These are phyloP conservation scores for Arthrinium phaeospermum DNA, from an alignment of 2,329 filamentous ascomycete species.

Conservation along the genomic window DNA sequence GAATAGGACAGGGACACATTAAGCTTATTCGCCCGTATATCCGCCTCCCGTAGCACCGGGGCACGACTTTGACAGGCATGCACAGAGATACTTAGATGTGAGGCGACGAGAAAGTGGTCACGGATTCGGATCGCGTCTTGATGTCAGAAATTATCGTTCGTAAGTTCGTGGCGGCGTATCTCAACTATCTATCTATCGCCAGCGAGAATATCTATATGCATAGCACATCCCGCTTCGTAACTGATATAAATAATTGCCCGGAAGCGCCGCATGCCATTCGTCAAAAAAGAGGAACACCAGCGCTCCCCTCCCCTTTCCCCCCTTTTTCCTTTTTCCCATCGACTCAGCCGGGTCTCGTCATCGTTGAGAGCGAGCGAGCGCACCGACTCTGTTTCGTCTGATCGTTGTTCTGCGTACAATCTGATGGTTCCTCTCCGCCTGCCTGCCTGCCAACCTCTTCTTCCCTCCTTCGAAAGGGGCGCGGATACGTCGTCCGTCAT, in stretches of 20 bases:
- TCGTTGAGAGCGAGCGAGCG: not conserved
- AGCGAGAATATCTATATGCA: not conserved
- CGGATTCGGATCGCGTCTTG: not conserved
- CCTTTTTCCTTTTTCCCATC: not conserved
- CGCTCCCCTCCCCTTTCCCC: not conserved
- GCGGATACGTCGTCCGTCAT: conserved; percentile 12
- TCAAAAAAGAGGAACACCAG: conserved; percentile 6
- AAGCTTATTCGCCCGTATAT: not conserved
- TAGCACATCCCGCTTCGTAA: not conserved
- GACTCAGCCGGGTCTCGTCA: not conserved
- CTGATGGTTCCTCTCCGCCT: not conserved
- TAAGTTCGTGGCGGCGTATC: conserved; percentile 12
- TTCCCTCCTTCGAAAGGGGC: not conserved
- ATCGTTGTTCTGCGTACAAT: conserved; percentile 6
- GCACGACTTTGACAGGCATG: not conserved
- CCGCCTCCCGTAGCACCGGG: not conserved
- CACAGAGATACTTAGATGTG: too few relatives aligned
- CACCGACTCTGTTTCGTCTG: conserved; percentile 12
- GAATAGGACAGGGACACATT: not conserved
- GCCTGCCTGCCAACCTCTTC: not conserved
- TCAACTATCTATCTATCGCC: conserved; percentile 9
- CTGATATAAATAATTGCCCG: not conserved
- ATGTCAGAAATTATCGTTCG: not conserved
- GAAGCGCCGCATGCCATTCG: conserved; percentile 2
- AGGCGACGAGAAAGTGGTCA: not conserved